Evolutionary conservation across 805 yeast species (phyloP), one percentile per base, ranked within the genome.

Genomic region (Kodamaea kakaduensis): DNA sequence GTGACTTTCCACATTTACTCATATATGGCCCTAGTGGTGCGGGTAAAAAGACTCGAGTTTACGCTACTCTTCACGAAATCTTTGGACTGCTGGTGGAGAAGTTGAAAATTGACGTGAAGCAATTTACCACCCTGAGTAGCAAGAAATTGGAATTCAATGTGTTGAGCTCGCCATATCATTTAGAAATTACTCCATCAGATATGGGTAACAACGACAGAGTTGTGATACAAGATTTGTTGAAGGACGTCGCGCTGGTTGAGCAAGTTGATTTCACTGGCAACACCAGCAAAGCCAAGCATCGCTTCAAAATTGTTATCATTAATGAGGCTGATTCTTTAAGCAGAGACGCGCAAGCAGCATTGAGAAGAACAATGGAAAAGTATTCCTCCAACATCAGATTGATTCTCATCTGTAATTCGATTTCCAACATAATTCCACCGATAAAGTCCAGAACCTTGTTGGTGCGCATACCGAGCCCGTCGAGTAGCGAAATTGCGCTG

Each of bases 21-120:
- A 75, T 93, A 2, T 90, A 90, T 55, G 99, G 99, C 0, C 97
- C 98, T 1, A 78, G 88, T 23, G 99, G 99, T 4, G 86, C 95
- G 10, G 99, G 99, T 40, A 93, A 93, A 56, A 94, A 93, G 66
- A 93, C 98, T 7, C 75, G 98, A 45, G 84, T 88, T 6, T 72
- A 87, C 58, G 78, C 94, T 5, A 71, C 94, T 2, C 61, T 93
- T 35, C 71, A 77, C 37, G 86, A 86, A 46, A 69, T 93, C 22
- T 93, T 81, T 51, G 97, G 97, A 0, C 58, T 83, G 2, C 83
- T 82, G 36, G 86, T 85, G 13, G 89, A 84, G 44, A 84, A 79
- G 44, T 51, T 66, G 39, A 90, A 88, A 58, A 89, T 93, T 35
- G 97, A 93, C 54, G 84, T 89, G 23, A 82, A 95, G 48, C 78